A percentile compares a stretch with the other conserved stretches of the same genome.
These are phyloP conservation scores for Pichia sp. DNA, from an alignment of 1,139 yeast genomes.

Conservation along the genomic window DNA sequence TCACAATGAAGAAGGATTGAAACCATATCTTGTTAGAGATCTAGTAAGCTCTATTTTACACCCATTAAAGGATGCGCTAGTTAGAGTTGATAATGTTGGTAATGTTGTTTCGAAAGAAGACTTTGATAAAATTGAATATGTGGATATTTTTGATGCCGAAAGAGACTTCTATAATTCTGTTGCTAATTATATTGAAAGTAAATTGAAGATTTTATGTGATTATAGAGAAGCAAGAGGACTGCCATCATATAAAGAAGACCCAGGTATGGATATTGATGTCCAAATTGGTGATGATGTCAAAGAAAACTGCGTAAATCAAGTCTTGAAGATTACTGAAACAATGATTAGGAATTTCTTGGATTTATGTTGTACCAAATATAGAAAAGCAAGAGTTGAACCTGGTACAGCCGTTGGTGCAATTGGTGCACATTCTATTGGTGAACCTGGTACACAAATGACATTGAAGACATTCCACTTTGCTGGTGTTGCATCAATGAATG, in stretches of 20 bases:
- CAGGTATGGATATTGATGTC: constrained; percentile 37
- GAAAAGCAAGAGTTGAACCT: constrained; percentile 91
- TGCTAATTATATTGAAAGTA: constrained; percentile 51
- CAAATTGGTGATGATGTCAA: constrained; percentile 25
- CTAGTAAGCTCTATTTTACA: constrained; percentile 48
- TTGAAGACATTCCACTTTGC: constrained; percentile 98
- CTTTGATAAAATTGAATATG: constrained; percentile 46
- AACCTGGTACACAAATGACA: constrained; percentile 99
- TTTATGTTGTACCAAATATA: constrained; percentile 76
- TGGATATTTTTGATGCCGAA: constrained; percentile 82
- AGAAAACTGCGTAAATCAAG: constrained; percentile 58
- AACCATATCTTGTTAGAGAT: constrained; percentile 64
- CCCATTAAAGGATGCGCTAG: constrained; percentile 55
- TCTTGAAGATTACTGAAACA: constrained; percentile 59
- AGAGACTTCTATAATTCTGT: constrained; percentile 74
- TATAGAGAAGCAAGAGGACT: constrained; percentile 50
- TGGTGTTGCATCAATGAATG: constrained; percentile 99
- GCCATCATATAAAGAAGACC: constrained; percentile 35
- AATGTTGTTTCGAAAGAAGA: constrained; percentile 41
- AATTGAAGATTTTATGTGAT: constrained; percentile 51
- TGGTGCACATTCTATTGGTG: constrained; percentile 99
- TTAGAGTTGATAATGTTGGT: constrained; percentile 73
- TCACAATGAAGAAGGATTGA: constrained; percentile 47
- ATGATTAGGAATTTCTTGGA: constrained; percentile 65
- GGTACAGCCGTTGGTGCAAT: constrained; percentile 99